Base-by-base conservation (phyloP, 495 filamentous ascomycete genomes). In the Hyphodiscus hymeniophilus region DNA sequence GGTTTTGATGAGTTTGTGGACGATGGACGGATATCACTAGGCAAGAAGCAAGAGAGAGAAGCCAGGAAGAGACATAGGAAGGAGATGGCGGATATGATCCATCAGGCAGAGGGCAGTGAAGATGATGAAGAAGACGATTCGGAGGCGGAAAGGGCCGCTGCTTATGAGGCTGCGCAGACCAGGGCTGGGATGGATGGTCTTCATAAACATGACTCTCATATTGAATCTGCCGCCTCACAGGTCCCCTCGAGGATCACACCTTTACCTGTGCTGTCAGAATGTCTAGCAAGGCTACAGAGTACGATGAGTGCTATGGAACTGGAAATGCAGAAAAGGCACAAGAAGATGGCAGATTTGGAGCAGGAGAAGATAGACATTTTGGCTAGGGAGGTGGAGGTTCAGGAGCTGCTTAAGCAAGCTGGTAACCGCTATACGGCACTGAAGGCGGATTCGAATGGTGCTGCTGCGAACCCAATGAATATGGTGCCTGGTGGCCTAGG, bases 1-100 rank as follows among this genome's bases (percentile, higher is more conserved):
- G 89, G 89, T 3, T 95, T 94, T 60, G 90, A 94, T 44, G 88
- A 95, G 48, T 95, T 85, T 54, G 83, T 91, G 13, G 84, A 89
- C 16, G 91, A 95, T 60, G 89, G 84, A 13, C 76, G 76, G 23
- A 77, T 95, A 10, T 74, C 86, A 2, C 73, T 97, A 0, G 87
- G 89, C 33, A 77, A 73, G 55, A 83, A 83, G 49, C 88, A 89
- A 3, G 87, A 94, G 66, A 74, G 77, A n/a, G 86, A 85, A 45
- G 80, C 85, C 17, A 72, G 76, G 22, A 71, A 69, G 26, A 75
- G 74, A 23, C 76, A 86, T 6, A 75, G 85, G 23, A 75, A 79
- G 42, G 79, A 85, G 36, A 96, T 97, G 75, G 81, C 81, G 7
- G 84, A 88, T 3, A 66, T 92, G 43, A 98, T 98, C 50, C 68